phyloP scores from a whole-genome alignment of 768 basidiomycete genomes.

The Mrakia hoshinonis region DNA sequence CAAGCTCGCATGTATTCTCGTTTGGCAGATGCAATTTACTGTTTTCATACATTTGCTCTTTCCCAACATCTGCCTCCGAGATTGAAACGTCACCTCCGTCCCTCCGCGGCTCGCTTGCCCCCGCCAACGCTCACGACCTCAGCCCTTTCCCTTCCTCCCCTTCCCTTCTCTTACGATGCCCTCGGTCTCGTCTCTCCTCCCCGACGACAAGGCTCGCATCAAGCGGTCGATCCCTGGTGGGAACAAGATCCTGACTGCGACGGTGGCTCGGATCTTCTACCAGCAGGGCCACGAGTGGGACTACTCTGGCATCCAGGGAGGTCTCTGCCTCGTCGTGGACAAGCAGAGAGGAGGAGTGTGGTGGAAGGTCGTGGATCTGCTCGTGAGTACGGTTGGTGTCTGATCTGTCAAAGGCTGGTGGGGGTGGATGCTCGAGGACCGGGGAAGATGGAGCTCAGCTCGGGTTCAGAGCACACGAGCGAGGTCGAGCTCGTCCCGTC shows the following conservation, averaged over 20 bases:
- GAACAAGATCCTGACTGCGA: slow-evolving; percentile 68
- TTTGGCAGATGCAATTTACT: no score
- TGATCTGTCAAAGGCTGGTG: not conserved
- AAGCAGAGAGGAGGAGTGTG: slow-evolving; percentile 50
- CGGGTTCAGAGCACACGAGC: no score
- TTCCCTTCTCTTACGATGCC: slow-evolving; percentile 50
- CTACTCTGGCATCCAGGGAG: slow-evolving; percentile 81
- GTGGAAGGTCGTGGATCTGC: slow-evolving; percentile 73
- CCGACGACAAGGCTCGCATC: slow-evolving; percentile 69
- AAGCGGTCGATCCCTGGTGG: slow-evolving; percentile 52
- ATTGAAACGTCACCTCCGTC: not conserved
- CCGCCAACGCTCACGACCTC: not conserved
- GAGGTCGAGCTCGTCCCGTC: no score
- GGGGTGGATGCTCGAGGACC: not conserved
- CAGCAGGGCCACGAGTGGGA: slow-evolving; percentile 70
- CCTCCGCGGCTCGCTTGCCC: no score
- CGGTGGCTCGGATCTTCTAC: slow-evolving; percentile 73
- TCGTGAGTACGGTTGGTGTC: slow-evolving; percentile 33
- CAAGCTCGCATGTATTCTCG: no score
- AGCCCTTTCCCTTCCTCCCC: not conserved
- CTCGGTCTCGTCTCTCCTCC: slow-evolving; percentile 56
- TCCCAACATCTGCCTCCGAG: no score
- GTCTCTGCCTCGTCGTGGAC: slow-evolving; percentile 62
- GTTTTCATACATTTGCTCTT: no score
- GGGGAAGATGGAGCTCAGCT: not conserved